Base-by-base conservation (phyloP, 2,329 filamentous ascomycete species). In the Apiospora marii region DNA sequence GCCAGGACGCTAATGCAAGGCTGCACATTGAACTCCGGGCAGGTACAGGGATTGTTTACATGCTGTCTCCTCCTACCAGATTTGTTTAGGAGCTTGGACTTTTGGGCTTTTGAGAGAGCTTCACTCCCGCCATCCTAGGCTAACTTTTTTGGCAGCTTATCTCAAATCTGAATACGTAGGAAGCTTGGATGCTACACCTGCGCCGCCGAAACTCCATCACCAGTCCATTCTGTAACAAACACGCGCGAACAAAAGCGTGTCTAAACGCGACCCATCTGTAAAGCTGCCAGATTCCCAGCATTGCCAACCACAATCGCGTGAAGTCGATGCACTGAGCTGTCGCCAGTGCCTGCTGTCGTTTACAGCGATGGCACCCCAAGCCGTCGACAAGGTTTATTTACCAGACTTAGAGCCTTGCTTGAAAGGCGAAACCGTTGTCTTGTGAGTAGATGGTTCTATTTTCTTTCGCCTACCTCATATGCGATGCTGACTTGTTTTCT, bases 351-450 rank as follows among this genome's bases (percentile, higher is more conserved):
- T 83, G 84, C 84, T 86, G 84, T 88, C 84, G 83, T 83, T 84
- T 82, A 85, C 82, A 85, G 86, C 84, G 86, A 95, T 94, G 92
- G 92, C 91, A 78, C 80, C 81, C 86, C 88, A 91, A 83, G 85
- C 90, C 80, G 88, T 90, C 80, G 92, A 93, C 84, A 86, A 87
- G 80, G 87, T 89, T 82, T 96, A 95, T 85, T 93, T 97, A 80
- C 94, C 95, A 80, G 91, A 94, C 80, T 88, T 98, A 83, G 93
- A 94, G 83, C 91, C 93, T 81, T 97, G 94, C 85, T 88, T 98
- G 79, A 92, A 90, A 78, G 94, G 94, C 84, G 92, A 96, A 82
- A 89, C 90, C 79, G 89, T 92, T 81, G 87, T 98, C 79, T 88
- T 98, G 93, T 97, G 88, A 82, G 92, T 64, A 41, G 58, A n/a